A percentile compares a stretch with the other conserved stretches of the same genome.
Evolutionary conservation across 345 rosid genomes (phyloP).

Genomic region (Eucalyptus regnans): DNA sequence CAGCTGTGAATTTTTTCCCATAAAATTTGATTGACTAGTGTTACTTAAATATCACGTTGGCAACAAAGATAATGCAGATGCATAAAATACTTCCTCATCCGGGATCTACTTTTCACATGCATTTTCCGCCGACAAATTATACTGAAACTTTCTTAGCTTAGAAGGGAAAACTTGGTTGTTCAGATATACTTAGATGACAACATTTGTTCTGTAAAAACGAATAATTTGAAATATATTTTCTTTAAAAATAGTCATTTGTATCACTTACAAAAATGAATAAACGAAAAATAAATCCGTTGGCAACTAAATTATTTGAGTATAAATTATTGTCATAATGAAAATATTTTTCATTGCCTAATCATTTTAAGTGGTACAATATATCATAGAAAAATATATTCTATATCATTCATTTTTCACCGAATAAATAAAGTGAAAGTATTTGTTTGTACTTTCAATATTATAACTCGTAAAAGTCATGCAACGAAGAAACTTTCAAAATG

Average conservation of each 20-base stretch:
- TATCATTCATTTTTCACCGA: not conserved
- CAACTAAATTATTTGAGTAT: not conserved
- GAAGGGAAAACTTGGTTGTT: not conserved
- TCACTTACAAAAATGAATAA: accelerated
- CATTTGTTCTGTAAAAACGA: accelerated
- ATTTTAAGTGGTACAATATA: accelerated
- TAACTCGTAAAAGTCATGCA: not conserved
- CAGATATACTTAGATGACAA: not conserved
- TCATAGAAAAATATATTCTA: not conserved
- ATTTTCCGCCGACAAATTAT: not conserved
- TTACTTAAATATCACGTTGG: not conserved
- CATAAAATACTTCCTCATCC: not conserved
- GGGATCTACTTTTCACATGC: not conserved
- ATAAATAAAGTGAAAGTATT: not conserved
- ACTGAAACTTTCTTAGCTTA: not conserved
- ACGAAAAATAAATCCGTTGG: accelerated
- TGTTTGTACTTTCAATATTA: not conserved
- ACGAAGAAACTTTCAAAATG: not conserved
- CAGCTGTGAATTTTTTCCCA: not conserved
- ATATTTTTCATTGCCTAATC: not conserved
- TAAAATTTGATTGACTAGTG: not conserved
- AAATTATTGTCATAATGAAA: not conserved
- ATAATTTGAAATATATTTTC: not conserved
- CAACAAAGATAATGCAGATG: not conserved
- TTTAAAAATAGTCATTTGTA: not conserved